Evolutionary conservation across 176 grass and related monocot species (phyloP), one percentile per base, ranked within the genome.

Genomic region (Aegilops speltoides): DNA sequence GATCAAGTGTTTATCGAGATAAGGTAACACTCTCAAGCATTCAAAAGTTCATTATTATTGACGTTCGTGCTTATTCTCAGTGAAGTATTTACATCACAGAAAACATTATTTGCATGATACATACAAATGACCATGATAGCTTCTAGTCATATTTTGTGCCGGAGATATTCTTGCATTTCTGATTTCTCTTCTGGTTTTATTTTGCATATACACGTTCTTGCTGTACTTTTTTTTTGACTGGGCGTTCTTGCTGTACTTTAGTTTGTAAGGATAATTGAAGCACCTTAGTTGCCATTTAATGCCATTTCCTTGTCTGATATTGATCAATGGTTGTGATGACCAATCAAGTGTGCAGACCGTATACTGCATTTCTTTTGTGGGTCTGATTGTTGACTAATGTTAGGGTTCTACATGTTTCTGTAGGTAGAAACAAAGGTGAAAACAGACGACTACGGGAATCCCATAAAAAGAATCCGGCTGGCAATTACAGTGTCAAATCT

Each of bases 1-100:
- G 92, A 82, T 89, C 89, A 6, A 89, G 84, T 82, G 84, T 91
- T 85, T 94, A 91, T 57, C 85, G 89, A 82, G 84, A 91, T 31
- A 87, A 91, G 92, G 92, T 94, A 85, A 83, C 57, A 8, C 33
- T 41, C 14, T 29, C 17, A 71, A 7, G 17, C 6, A 64, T 46
- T 26, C 43, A 50, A 8, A 36, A 31, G 3, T 66, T 78, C 45
- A 37, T 85, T 29, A 76, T n/a, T 26, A 40, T 68, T 34, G 69
- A 23, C 26, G 16, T 68, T 64, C 22, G 22, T 67, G 59, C 68
- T 63, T 2, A 79, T 64, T 84, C 36, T 26, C 70, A 46, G 22
- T 41, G 23, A 73, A 14, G 14, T 75, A 29, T 17, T 50, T 48
- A 11, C n/a, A 62, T 73, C 28, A 3, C 5, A 13, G n/a, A 45